Percentiles rank a stretch among this genome's conserved stretches.
phyloP scores from a whole-genome alignment of 176 grass and related monocot species.

The Bromus sterilis region DNA sequence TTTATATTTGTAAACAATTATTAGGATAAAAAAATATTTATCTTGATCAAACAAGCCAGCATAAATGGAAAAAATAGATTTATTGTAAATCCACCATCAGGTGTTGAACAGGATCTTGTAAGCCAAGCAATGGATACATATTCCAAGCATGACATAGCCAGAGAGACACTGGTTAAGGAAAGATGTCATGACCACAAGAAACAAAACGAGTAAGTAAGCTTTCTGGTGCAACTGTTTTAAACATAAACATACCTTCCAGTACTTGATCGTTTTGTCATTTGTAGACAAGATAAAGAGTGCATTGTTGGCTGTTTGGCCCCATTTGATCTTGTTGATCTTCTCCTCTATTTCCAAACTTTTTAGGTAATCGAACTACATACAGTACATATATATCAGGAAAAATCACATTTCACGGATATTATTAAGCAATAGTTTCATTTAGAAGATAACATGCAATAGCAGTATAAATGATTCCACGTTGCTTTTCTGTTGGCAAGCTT shows the following conservation, averaged over 20 bases:
- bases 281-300: constrained; percentile 75
- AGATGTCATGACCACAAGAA: not conserved
- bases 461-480: not conserved
- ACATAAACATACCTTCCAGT: constrained; percentile 66
- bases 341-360: constrained; percentile 99
- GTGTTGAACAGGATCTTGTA: not conserved
- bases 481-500: constrained; percentile 1
- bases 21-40: not conserved
- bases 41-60: not conserved
- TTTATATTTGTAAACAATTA: not conserved
- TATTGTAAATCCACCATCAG: not conserved
- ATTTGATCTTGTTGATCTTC: constrained; percentile 92
- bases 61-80: not conserved
- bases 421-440: not conserved
- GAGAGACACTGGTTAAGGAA: not conserved
- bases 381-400: constrained; percentile 26
- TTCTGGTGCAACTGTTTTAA: constrained; percentile 3
- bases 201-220: not conserved
- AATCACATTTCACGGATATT: not conserved
- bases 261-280: constrained; percentile 97
- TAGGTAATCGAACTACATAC: constrained; percentile 84
- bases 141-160: not conserved
- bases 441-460: constrained; percentile 3
- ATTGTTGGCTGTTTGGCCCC: constrained; percentile 76
- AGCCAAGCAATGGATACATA: constrained; percentile 15